Evolutionary conservation across 495 filamentous ascomycete species (phyloP), one percentile per base, ranked within the genome.

Genomic region (Penicillium salamii): DNA sequence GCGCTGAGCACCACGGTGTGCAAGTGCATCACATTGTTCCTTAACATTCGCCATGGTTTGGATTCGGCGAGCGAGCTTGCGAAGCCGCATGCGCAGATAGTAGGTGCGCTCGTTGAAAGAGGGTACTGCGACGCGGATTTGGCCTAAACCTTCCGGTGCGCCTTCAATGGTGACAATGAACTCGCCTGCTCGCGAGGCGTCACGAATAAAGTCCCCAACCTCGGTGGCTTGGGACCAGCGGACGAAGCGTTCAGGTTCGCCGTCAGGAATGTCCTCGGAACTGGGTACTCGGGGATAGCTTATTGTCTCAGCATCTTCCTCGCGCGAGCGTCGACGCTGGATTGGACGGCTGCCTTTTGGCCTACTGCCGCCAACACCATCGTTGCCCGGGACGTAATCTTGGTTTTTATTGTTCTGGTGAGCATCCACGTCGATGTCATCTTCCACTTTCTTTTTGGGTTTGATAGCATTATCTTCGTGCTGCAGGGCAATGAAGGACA

Each of bases 201-300:
- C 92, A 4, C 90, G 88, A 52, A 97, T 90, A 66, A 97, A 97
- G 69, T 97, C 91, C 8, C 91, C 92, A 21, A 97, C 84, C 57
- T 97, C 92, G 8, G 91, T 96, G 13, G 83, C 84, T 32, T 82
- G 80, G 15, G 87, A 90, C 92, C 92, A 97, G n/a, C 90, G 87
- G 1, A 96, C 89, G 70, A 91, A 91, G 18, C 57, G 64, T 17
- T 66, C 54, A 3, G 65, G 62, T n/a, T 52, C 37, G 3, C 52
- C 53, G 4, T 53, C 38, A 1, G 53, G 44, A 3, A 7, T 6
- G 19, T 57, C 55, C 12, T 58, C 57, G 8, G 58, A 42, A 41
- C 49, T 59, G 35, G 53, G 50, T 13, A 56, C 66, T 9, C 65
- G 66, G n/a, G 62, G 69, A 40, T 59, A 70, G 52, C 64, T 72